Percentiles rank a stretch among this genome's conserved stretches.
These are phyloP conservation scores for Actinidia arguta DNA, from an alignment of 179 eudicot species.

Conservation along the genomic window DNA sequence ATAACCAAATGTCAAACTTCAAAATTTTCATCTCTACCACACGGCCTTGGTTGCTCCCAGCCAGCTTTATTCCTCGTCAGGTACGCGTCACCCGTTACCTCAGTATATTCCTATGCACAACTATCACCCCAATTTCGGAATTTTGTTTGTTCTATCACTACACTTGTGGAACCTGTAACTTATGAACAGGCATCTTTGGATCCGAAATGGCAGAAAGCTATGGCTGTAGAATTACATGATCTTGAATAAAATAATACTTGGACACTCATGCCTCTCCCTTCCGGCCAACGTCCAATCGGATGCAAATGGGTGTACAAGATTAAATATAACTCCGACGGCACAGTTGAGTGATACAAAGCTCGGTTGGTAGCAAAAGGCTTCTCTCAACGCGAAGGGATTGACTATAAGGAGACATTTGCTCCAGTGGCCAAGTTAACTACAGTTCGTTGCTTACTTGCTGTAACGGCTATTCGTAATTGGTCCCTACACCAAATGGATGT, in stretches of 20 bases:
- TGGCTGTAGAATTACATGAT: slow-evolving; percentile 2
- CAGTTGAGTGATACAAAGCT: slow-evolving; percentile 14
- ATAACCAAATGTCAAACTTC: neutral
- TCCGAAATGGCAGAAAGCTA: neutral
- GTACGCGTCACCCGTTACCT: slow-evolving; percentile 6
- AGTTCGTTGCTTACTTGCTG: neutral
- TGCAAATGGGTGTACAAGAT: slow-evolving; percentile 15
- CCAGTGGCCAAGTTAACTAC: neutral
- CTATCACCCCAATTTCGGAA: neutral
- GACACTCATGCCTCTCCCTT: neutral
- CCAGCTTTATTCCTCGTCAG: neutral
- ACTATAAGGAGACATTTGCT: slow-evolving; percentile 8
- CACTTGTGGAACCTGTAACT: neutral
- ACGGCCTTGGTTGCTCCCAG: neutral
- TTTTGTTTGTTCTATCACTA: neutral
- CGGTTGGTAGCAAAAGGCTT: neutral
- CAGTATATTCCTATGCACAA: neutral
- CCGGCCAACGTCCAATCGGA: neutral
- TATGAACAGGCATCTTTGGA: neutral
- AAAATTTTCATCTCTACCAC: neutral
- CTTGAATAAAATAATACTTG: slow-evolving; percentile 14
- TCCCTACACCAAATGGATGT: neutral
- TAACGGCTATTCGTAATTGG: neutral
- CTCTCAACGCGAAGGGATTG: neutral
- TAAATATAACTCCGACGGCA: slow-evolving; percentile 18